Percentiles rank a stretch among this genome's conserved stretches.
These are phyloP conservation scores for Phytopythium chamaehyphon DNA, from an alignment of 352 stramenopile genomes.

Conservation along the genomic window DNA sequence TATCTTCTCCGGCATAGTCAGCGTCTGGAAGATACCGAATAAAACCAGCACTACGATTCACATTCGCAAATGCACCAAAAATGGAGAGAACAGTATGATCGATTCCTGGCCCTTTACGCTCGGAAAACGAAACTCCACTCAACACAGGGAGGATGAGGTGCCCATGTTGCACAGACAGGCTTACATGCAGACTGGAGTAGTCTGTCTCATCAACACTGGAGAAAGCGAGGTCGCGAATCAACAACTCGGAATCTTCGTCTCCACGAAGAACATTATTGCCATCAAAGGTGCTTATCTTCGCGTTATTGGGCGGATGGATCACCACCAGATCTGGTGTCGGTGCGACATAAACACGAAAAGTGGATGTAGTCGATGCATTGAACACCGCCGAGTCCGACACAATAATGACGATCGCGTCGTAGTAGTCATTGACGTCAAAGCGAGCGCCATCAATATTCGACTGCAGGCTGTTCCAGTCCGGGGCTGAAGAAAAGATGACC, in stretches of 20 bases:
- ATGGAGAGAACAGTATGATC: slow-evolving; percentile 12
- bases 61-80: slow-evolving; percentile 34
- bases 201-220: slow-evolving; percentile 42
- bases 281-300: slow-evolving; percentile 22
- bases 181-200: slow-evolving; percentile 23
- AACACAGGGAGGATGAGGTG: slow-evolving; percentile 12
- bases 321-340: slow-evolving; percentile 24
- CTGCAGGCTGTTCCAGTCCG: slow-evolving; percentile 66
- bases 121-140: slow-evolving; percentile 21
- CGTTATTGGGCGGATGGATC: slow-evolving; percentile 24
- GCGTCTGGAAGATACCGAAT: slow-evolving; percentile 36
- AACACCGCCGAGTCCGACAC: slow-evolving; percentile 32
- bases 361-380: slow-evolving; percentile 28
- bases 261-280: slow-evolving; percentile 23
- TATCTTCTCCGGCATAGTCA: slow-evolving; percentile 46
- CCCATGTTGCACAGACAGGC: slow-evolving; percentile 23
- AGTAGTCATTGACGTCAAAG: slow-evolving; percentile 23
- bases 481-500: slow-evolving; percentile 50
- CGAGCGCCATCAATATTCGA: slow-evolving; percentile 9
- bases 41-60: slow-evolving; percentile 33
- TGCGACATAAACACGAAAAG: slow-evolving; percentile 28
- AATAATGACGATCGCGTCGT: slow-evolving; percentile 39
- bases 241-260: slow-evolving; percentile 45
- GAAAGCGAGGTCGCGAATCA: slow-evolving; percentile 26
- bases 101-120: slow-evolving; percentile 7